Base-by-base conservation (phyloP, 768 basidiomycete genomes). In the Pleurotus eryngii region DNA sequence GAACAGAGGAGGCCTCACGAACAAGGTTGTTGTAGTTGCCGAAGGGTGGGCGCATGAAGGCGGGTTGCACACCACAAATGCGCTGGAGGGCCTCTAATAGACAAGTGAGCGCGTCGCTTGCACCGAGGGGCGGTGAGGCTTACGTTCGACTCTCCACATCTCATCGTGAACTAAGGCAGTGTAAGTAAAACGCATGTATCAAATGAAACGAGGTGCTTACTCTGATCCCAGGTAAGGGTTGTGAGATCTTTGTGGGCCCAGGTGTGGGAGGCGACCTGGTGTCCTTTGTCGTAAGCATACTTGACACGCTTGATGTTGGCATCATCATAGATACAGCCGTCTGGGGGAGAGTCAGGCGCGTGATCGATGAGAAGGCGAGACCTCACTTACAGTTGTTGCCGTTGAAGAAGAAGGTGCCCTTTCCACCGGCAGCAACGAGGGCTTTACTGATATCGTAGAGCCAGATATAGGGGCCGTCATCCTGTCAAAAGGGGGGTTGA, bases 61-160 rank as follows among this genome's bases (percentile, higher is more conserved):
- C 76, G 15, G 73, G 73, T 18, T 62, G 59, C 27, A 68, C 72
- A 22, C 75, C 75, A 11, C 67, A 64, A 47, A 76, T 75, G 37
- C 68, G 67, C 26, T 60, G 45, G 4, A 73, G 59, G 1, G 74
- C 76, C 65, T 63, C 74, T 76, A 20, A 6, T 9, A 3, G 0
- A 48, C 8, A 38, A 54, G 17, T 24, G 7, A 35, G 37, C 5
- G 53, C 22, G 5, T 24, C 24, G 1, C 30, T 11, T 35, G 4
- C 8, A 35, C 30, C 9, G 30, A 35, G 2, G 11, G 11, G 4
- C 3, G 30, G 30, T 9, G 24, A 5, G 5, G 57, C 76, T 62
- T 61, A 77, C 78, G 68, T 61, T 80, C 76, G 22, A 77, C 74
- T 14, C 60, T 65, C 73, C 71, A 78, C 75, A 79, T 76, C 60